A percentile compares a stretch with the other conserved stretches of the same genome.
Evolutionary conservation across 768 basidiomycete species (phyloP).

Genomic region (Favolaschia claudopus): DNA sequence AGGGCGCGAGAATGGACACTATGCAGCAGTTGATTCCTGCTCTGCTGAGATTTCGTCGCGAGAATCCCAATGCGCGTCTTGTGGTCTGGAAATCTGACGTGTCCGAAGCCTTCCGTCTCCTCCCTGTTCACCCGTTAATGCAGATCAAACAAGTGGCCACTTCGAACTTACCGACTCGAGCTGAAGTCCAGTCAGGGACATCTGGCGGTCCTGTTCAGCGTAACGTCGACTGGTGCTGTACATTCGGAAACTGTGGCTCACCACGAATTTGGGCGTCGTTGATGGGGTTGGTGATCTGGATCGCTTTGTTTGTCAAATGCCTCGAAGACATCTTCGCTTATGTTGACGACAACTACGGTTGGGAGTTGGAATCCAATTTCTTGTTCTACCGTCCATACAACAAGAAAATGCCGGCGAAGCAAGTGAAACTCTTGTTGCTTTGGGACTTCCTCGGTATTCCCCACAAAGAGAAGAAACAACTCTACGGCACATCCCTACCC

Average conservation of each 20-base stretch:
- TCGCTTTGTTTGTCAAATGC: conserved; percentile 25
- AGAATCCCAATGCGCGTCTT: not conserved
- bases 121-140: conserved; percentile 32
- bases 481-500: conserved; percentile 22
- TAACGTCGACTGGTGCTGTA: conserved; percentile 32
- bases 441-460: conserved; percentile 35
- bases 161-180: conserved; percentile 15
- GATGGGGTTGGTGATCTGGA: conserved; percentile 39
- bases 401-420: conserved; percentile 28
- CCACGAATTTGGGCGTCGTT: conserved; percentile 30
- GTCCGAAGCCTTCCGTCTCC: conserved; percentile 27
- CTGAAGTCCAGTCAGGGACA: not conserved
- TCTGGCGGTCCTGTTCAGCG: not conserved
- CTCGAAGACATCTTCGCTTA: conserved; percentile 31
- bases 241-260: conserved; percentile 29
- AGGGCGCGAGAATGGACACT: conserved; percentile 33
- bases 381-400: conserved; percentile 30
- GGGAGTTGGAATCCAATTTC: conserved; percentile 15
- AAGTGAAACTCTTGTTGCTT: conserved; percentile 30
- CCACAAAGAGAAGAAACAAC: conserved; percentile 33
- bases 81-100: conserved; percentile 37
- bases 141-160: conserved; percentile 35
- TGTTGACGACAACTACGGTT: conserved; percentile 36
- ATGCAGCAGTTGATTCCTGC: conserved; percentile 30
- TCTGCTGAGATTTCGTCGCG: conserved; percentile 20